phyloP scores from a whole-genome alignment of 1,284 basidiomycete species.

The Trichosporon inkin region DNA sequence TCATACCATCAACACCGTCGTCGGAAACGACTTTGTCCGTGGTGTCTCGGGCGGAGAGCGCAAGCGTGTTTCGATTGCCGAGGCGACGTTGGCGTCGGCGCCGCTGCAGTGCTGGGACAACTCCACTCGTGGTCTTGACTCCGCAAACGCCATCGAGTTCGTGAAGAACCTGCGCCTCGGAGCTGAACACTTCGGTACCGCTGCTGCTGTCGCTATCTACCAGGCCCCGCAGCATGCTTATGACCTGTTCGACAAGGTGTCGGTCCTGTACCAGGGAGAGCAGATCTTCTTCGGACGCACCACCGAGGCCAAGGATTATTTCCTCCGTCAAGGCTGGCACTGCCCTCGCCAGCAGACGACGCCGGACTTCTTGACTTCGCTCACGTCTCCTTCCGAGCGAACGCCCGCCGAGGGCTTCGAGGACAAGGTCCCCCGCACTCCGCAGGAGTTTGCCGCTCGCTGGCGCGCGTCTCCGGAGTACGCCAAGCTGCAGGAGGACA shows the following conservation, averaged over 20 bases:
- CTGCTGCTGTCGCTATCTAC: conserved; percentile 52
- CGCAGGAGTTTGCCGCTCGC: conserved; percentile 57
- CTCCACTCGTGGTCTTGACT: conserved; percentile 57
- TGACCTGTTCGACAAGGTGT: conserved; percentile 64
- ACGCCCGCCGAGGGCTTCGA: conserved; percentile 55
- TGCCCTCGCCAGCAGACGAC: conserved; percentile 50
- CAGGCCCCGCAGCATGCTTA: conserved; percentile 55
- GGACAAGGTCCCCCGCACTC: conserved; percentile 57
- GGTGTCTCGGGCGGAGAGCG: conserved; percentile 57
- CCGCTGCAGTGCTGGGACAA: conserved; percentile 54
- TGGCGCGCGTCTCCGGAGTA: conserved; percentile 49
- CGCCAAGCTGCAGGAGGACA: conserved; percentile 43
- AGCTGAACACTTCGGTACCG: conserved; percentile 51
- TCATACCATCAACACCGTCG: conserved; percentile 53
- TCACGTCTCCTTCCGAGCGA: conserved; percentile 63
- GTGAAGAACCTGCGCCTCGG: conserved; percentile 55
- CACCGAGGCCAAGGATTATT: conserved; percentile 69
- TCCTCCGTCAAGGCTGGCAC: conserved; percentile 71
- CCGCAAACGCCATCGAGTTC: conserved; percentile 57
- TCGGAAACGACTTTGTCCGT: conserved; percentile 52
- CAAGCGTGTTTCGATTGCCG: conserved; percentile 57
- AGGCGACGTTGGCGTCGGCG: conserved; percentile 47
- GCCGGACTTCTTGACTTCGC: conserved; percentile 59
- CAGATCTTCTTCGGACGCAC: conserved; percentile 77
- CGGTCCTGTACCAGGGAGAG: conserved; percentile 72